Conservation (phyloP, 441 rosid genomes). For the Cnidoscolus chayamansa region DNA sequence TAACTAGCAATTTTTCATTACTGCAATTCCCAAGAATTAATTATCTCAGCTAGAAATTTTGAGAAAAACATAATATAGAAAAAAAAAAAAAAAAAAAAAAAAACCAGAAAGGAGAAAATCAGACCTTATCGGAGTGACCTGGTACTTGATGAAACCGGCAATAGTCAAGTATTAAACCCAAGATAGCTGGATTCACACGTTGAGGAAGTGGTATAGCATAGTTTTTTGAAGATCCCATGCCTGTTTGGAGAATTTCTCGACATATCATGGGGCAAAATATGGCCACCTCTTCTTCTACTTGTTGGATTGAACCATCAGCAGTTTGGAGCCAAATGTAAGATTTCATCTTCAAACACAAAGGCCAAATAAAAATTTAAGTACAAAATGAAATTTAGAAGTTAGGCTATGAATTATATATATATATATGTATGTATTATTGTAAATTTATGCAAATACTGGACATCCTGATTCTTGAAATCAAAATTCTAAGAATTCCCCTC, state of each 20-base stretch:
- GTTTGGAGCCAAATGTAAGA: constrained; percentile 72
- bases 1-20: background rate
- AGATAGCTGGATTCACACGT: constrained; percentile 50
- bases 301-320: constrained; percentile 64
- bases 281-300: constrained; percentile 75
- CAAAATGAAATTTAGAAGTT: background rate
- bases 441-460: background rate
- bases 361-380: constrained; percentile 3
- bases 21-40: background rate
- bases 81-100: constrained; percentile 5
- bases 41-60: background rate
- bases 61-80: constrained; percentile 1
- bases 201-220: constrained; percentile 67
- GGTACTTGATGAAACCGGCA: constrained; percentile 71
- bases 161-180: constrained; percentile 60
- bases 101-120: constrained; percentile 1
- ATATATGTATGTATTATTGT: background rate
- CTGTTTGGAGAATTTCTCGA: constrained; percentile 49
- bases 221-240: constrained; percentile 62
- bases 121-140: constrained; percentile 67
- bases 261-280: constrained; percentile 73
- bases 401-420: background rate
- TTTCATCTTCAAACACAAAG: constrained; percentile 44
- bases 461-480: constrained; percentile 7
- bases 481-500: background rate